Base-by-base conservation (phyloP, 257 asterid genomes). In the Plantago elongata region DNA sequence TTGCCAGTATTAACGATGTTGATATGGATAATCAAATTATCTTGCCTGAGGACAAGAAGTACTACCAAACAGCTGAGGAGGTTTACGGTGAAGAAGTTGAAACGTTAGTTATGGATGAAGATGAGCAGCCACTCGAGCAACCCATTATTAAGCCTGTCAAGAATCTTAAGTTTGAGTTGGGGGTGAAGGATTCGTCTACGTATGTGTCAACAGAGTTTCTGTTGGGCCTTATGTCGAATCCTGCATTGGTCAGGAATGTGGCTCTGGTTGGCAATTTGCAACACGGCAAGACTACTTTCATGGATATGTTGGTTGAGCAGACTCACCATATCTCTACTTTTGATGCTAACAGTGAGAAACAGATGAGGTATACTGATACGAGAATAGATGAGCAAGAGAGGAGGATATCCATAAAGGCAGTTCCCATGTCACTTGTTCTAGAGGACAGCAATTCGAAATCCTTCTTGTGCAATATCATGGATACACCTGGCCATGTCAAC, bases 321-420 rank as follows among this genome's bases (percentile, higher is more conserved):
- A 15, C 58, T 52, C 58, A 52, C 58, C 40, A 11, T 16, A 52
- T 52, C 13, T 17, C 57, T 5, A 17, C 30, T 17, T 51, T 52
- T 52, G 58, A 92, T 74, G 86, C 81, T 64, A 76, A 73, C 69
- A 86, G 95, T 60, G 99, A 89, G 93, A 92, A 86, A 72, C 99
- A 92, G 67, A 86, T 92, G 91, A 82, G 97, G 74, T 89, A 89
- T 60, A 86, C 99, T 0, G 99, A 92, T 69, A 92, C 99, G 7
- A 86, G 99, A 74, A 79, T 92, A 40, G 99, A 92, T 68, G 97
- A 92, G 82, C 99, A 92, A 72, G 99, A 92, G 84, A 86, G 97
- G 69, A 86, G 64, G 78, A 83, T 89, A 74, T 92, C 99, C 11
- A 92, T 92, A 43, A 92, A 89, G 83, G 77, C 89, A 0, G 83